These are phyloP conservation scores for Kodamaea anthophila DNA, from an alignment of 1,139 yeast species.

Conservation along the genomic window DNA sequence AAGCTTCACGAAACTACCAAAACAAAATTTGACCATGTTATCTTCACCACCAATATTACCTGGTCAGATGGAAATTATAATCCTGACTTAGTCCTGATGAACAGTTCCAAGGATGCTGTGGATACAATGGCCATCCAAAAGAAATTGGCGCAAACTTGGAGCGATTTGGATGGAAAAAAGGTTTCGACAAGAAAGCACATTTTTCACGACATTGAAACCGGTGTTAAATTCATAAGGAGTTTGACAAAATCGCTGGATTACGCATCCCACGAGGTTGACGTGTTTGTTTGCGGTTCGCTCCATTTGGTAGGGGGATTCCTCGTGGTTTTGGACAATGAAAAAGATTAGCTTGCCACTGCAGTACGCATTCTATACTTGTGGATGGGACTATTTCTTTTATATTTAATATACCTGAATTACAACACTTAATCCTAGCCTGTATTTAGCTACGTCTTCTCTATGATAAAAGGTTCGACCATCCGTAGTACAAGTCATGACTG, in stretches of 20 bases:
- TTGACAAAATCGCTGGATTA: conserved; percentile 24
- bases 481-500: too few species aligned
- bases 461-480: too few species aligned
- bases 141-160: conserved; percentile 66
- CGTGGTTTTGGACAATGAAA: conserved; percentile 64
- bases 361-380: too few species aligned
- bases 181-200: conserved; percentile 42
- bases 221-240: conserved; percentile 48
- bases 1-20: conserved; percentile 40
- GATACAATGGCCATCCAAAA: conserved; percentile 80
- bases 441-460: too few species aligned
- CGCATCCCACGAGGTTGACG: conserved; percentile 44
- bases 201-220: conserved; percentile 69
- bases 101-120: conserved; percentile 65
- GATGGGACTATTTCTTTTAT: too few species aligned
- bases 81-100: conserved; percentile 78
- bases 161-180: conserved; percentile 37
- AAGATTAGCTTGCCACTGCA: too few species aligned
- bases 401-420: too few species aligned
- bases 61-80: conserved; percentile 81
- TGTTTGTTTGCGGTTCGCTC: conserved; percentile 89
- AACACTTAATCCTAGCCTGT: too few species aligned
- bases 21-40: conserved; percentile 59
- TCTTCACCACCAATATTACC: conserved; percentile 88
- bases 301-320: conserved; percentile 92